Conservation (phyloP, 2,329 filamentous ascomycete genomes). For the Monosporascus sp. region DNA sequence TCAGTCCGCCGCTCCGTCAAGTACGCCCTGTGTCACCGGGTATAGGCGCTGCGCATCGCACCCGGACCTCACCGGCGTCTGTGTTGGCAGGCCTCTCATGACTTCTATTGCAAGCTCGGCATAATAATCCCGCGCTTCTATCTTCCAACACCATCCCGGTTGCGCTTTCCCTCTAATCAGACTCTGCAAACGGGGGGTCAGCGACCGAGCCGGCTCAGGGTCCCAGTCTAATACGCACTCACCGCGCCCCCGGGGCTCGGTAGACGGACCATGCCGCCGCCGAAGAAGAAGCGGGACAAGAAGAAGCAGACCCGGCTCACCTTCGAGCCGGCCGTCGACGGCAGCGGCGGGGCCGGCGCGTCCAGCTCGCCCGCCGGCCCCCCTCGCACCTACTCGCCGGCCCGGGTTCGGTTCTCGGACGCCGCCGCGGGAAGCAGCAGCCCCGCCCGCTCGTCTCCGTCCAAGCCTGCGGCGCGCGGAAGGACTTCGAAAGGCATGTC, state of each 20-base stretch:
- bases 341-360: neutral
- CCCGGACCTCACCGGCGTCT: no score
- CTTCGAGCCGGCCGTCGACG: conserved; percentile 22
- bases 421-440: conserved; percentile 8
- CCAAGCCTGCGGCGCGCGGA: conserved; percentile 1
- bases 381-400: conserved; percentile 16
- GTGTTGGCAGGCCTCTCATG: no score
- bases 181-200: no score
- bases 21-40: no score
- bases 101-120: no score
- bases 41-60: no score
- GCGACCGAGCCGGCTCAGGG: no score
- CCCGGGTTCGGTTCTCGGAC: conserved; percentile 23
- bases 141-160: no score
- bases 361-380: conserved; percentile 15
- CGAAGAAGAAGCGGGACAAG: conserved; percentile 10
- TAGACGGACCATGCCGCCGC: conserved; percentile 14
- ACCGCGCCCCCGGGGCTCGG: neutral
- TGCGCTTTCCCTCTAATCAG: no score
- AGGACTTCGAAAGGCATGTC: conserved; percentile 2
- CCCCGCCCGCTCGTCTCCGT: conserved; percentile 6
- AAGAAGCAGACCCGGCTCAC: conserved; percentile 25
- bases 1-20: no score
- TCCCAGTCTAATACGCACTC: neutral
- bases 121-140: no score